A percentile compares a stretch with the other conserved stretches of the same genome.
phyloP scores from a whole-genome alignment of 768 basidiomycete species.

The Pleurotus pulmonarius region DNA sequence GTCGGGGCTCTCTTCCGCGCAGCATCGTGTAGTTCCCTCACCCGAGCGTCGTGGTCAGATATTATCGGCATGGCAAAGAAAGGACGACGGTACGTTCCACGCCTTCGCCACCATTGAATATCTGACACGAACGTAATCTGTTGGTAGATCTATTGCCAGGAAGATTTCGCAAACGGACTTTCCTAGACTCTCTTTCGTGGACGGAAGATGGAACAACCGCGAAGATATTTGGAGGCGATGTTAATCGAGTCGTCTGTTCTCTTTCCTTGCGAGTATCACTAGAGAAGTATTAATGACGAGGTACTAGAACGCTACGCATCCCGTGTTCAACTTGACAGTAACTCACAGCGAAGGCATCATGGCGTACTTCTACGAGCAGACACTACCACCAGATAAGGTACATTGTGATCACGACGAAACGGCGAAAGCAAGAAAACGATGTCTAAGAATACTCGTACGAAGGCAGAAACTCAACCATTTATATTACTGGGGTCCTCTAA shows the following conservation, averaged over 20 bases:
- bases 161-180: conserved; percentile 32
- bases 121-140: conserved; percentile 15
- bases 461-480: conserved; percentile 2
- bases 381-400: conserved; percentile 26
- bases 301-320: conserved; percentile 75
- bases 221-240: conserved; percentile 52
- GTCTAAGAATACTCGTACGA: neutral
- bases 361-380: conserved; percentile 70
- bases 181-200: conserved; percentile 62
- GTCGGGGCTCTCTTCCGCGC: conserved; percentile 83
- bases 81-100: neutral
- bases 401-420: too few relatives aligned
- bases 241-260: conserved; percentile 57
- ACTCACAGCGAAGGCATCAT: conserved; percentile 66
- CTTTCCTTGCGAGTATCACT: neutral
- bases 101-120: neutral
- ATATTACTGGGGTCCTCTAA: conserved; percentile 26
- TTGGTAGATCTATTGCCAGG: conserved; percentile 27
- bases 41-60: conserved; percentile 29
- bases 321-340: conserved; percentile 71
- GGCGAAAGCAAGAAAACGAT: too few relatives aligned
- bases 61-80: conserved; percentile 32
- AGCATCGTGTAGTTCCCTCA: conserved; percentile 67
- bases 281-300: too few relatives aligned
- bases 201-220: conserved; percentile 59